These are phyloP conservation scores for Rhododendron griersonianum DNA, from an alignment of 148 eudicot genomes.

Conservation along the genomic window DNA sequence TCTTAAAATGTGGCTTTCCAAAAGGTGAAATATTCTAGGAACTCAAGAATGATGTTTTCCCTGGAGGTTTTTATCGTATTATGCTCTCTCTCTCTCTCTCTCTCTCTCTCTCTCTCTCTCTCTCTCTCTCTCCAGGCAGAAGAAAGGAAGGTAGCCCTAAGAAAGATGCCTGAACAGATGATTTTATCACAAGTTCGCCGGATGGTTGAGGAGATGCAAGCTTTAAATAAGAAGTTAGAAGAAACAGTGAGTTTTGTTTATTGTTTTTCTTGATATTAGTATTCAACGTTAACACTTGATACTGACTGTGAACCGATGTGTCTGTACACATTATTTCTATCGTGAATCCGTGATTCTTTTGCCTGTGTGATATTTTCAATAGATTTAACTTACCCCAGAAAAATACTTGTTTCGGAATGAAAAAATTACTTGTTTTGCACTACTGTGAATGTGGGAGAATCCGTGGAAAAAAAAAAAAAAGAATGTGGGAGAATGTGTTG, in stretches of 20 bases:
- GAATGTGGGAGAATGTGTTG: neutral
- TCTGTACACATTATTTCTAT: neutral
- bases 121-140: constrained; percentile 40
- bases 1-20: neutral
- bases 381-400: neutral
- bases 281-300: neutral
- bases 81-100: constrained; percentile 8
- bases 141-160: constrained; percentile 50
- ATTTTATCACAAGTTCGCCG: constrained; percentile 79
- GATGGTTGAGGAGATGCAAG: constrained; percentile 93
- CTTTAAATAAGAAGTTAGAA: constrained; percentile 70
- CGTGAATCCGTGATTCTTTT: neutral
- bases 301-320: neutral
- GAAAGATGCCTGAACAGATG: constrained; percentile 75
- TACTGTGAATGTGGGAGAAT: neutral
- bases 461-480: too few relatives aligned
- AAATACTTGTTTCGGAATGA: neutral
- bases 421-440: neutral
- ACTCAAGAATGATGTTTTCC: neutral
- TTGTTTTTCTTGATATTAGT: neutral
- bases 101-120: neutral
- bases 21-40: neutral
- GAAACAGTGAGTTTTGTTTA: constrained; percentile 57
- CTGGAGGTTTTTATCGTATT: neutral
- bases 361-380: neutral